Evolutionary conservation across 768 basidiomycete species (phyloP).

Genomic region (Pisolithus sp.): DNA sequence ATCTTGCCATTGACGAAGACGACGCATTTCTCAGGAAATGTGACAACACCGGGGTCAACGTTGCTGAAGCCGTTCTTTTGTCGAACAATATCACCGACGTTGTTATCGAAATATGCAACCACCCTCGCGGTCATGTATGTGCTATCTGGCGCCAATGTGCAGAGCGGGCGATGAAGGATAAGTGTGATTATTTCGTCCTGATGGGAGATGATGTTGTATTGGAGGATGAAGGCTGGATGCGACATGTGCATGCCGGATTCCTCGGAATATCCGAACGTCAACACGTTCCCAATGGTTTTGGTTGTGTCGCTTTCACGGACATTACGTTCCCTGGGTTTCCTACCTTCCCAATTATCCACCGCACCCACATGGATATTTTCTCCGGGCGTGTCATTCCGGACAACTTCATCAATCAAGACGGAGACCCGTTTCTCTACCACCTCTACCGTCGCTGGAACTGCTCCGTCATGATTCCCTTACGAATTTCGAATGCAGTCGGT

Average conservation of each 20-base stretch:
- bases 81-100: constrained; percentile 34
- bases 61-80: constrained; percentile 33
- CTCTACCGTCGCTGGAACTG: constrained; percentile 53
- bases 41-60: constrained; percentile 15
- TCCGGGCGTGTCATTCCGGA: constrained; percentile 43
- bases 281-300: constrained; percentile 40
- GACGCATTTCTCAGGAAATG: constrained; percentile 34
- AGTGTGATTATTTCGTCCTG: constrained; percentile 45
- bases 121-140: constrained; percentile 44
- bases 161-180: constrained; percentile 39
- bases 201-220: constrained; percentile 53
- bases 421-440: constrained; percentile 53
- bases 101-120: constrained; percentile 29
- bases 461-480: constrained; percentile 37
- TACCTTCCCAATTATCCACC: constrained; percentile 53
- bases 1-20: constrained; percentile 48
- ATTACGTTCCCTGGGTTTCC: constrained; percentile 53
- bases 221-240: constrained; percentile 48
- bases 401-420: constrained; percentile 53
- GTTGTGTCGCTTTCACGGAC: constrained; percentile 54
- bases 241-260: constrained; percentile 36
- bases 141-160: constrained; percentile 50
- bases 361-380: constrained; percentile 52
- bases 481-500: constrained; percentile 41
- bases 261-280: constrained; percentile 22